phyloP scores from a whole-genome alignment of 495 filamentous ascomycete species.

The Pseudotulostoma volvatum region DNA sequence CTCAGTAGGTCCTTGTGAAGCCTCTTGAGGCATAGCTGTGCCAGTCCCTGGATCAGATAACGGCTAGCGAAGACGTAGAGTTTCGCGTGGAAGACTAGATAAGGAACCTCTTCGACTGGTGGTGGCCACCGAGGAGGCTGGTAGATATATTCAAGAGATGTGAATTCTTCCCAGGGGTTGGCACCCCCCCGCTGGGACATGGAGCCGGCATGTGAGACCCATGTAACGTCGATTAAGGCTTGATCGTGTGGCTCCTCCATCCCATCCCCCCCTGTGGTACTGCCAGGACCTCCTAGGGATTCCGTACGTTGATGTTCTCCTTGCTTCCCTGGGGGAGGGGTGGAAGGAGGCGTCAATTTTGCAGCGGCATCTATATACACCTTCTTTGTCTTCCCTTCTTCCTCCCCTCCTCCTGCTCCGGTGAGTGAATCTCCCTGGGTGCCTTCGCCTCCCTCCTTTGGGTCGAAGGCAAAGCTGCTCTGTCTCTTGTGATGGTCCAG shows the following conservation, averaged over 20 bases:
- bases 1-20: conserved; percentile 23
- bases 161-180: conserved; percentile 28
- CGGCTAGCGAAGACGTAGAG: conserved; percentile 31
- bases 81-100: conserved; percentile 32
- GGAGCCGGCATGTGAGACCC: too few species aligned
- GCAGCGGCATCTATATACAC: conserved; percentile 8
- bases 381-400: conserved; percentile 15
- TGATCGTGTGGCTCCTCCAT: conserved; percentile 4
- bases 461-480: conserved; percentile 8
- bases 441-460: conserved; percentile 3
- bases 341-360: conserved; percentile 26
- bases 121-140: conserved; percentile 6
- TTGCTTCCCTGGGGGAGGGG: conserved; percentile 10
- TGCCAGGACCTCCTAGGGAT: not conserved
- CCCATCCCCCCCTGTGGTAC: conserved; percentile 1
- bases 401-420: not conserved
- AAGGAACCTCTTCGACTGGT: conserved; percentile 15
- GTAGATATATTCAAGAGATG: conserved; percentile 20
- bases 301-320: not conserved
- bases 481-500: conserved; percentile 11
- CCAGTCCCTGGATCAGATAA: conserved; percentile 28
- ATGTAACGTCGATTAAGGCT: not conserved
- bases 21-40: conserved; percentile 28
- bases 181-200: conserved; percentile 12
- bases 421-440: conserved; percentile 7